A percentile compares a stretch with the other conserved stretches of the same genome.
These are phyloP conservation scores for Haplosporangium gracile DNA, from an alignment of 192 early-diverging fungal genomes.

Conservation along the genomic window DNA sequence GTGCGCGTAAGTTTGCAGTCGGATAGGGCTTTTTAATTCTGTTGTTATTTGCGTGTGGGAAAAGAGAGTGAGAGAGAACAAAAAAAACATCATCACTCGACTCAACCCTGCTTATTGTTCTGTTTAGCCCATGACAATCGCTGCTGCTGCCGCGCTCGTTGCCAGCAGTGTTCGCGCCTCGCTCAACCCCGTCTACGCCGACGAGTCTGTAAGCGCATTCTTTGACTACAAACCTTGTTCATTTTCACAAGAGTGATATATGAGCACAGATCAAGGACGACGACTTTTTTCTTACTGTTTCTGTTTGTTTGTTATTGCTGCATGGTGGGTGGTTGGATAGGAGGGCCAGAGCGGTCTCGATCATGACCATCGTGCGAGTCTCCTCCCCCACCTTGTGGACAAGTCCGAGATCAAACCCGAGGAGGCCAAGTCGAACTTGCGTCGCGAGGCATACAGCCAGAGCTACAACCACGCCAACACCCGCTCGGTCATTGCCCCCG, in stretches of 20 bases:
- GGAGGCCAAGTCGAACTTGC: neutral
- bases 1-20: neutral
- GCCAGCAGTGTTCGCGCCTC: neutral
- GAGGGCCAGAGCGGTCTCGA: neutral
- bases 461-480: neutral
- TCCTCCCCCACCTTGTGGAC: neutral
- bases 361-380: neutral
- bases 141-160: conserved; percentile 8
- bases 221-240: neutral
- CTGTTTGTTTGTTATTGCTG: neutral
- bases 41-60: neutral
- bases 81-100: neutral
- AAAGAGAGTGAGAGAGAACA: neutral
- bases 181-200: neutral
- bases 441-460: neutral
- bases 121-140: conserved; percentile 13
- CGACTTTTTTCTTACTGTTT: neutral
- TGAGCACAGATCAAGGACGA: neutral
- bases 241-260: neutral
- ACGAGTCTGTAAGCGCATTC: neutral
- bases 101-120: neutral
- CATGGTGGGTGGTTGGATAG: neutral
- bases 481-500: conserved; percentile 8
- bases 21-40: neutral
- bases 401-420: neutral